Evolutionary conservation across 2,329 filamentous ascomycete species (phyloP), one percentile per base, ranked within the genome.

Genomic region (Colletotrichum gloeosporioides): DNA sequence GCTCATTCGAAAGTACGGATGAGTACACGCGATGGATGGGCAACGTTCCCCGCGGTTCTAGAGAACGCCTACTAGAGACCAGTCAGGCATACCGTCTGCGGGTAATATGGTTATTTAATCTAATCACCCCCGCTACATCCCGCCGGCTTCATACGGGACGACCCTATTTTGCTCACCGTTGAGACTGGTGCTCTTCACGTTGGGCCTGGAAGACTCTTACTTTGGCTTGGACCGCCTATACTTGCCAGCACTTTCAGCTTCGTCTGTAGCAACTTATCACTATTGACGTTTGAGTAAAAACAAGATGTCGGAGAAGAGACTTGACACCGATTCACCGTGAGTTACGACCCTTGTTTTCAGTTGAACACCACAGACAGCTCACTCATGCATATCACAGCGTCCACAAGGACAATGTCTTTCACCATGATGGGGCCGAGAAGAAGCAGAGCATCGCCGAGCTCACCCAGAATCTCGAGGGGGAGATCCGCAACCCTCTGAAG

Each of bases 401-500:
- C 68, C 53, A 31, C 9, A 59, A 71, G 6, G 61, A 75, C 49
- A 70, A 44, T 10, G 55, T 57, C 8, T n/a, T 31, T 1, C 57
- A 69, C 3, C 22, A 39, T 13, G 67, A 72, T 18, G 69, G 63
- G 5, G 13, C 66, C 3, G 68, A 59, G 15, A 53, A 69, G 31
- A 68, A 73, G 39, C 63, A 73, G 62, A 73, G 69, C 39, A 64
- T 76, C 44, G 64, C 70, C 5, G 71, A 59, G 27, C 44, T 75
- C 36, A 71, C 55, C 8, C 61, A 32, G 27, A 68, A 59, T 15
- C 59, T 79, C 32, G 79, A 81, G 69, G 82, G 80, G 66, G 83
- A 84, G 55, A 82, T 84, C 53, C 79, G 79, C 32, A 93, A 93
- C 55, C 84, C 84, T 0, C 82, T 93, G 4, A 87, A 85, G 3